Base-by-base conservation (phyloP, 2,329 filamentous ascomycete genomes). In the Sclerotinia glacialis region DNA sequence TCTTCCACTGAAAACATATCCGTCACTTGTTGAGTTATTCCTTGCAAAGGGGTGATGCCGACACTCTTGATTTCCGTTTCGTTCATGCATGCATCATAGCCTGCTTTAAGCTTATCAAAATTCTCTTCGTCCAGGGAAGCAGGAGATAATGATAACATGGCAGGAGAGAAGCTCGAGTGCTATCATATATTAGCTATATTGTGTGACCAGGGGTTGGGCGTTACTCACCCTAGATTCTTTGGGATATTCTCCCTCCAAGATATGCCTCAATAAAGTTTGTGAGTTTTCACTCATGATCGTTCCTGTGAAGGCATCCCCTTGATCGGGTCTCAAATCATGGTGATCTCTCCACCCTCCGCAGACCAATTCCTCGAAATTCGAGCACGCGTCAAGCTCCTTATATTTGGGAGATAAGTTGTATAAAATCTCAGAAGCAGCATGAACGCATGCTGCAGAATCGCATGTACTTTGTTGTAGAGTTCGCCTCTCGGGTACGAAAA, bases 31-130 rank as follows among this genome's bases (percentile, higher is more conserved):
- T 81, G 76, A n/a, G 91, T 78, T 12, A 90, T 76, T 5, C 82
- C 75, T 23, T 81, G 75, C 50, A 92, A 75, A 3, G 88, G 88
- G 67, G 80, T 75, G 7, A 83, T 78, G 2, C 87, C 89, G 14
- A 81, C 74, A 53, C 82, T 76, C 69, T 83, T 82, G 60, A 90
- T 83, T 12, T 78, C 77, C 9, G 83, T 79, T 73, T 88, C 83
- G 71, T 91, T 81, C 76, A 89, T 83, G 73, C 89, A 92, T 44
- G 88, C 83, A 68, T 85, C 78, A 72, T 91, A 92, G 0, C 83
- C 84, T 55, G 82, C 77, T 75, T 89, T 85, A 73, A 92, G 78
- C 76, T 89, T 88, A 68, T 84, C 77, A 72, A 91, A 91, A 73
- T 90, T 92, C 40, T 83, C 76, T 72, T 85, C 80, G 67, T 89